Evolutionary conservation across 2,329 filamentous ascomycete species (phyloP).

Genomic region (Xylaria hypoxylon): DNA sequence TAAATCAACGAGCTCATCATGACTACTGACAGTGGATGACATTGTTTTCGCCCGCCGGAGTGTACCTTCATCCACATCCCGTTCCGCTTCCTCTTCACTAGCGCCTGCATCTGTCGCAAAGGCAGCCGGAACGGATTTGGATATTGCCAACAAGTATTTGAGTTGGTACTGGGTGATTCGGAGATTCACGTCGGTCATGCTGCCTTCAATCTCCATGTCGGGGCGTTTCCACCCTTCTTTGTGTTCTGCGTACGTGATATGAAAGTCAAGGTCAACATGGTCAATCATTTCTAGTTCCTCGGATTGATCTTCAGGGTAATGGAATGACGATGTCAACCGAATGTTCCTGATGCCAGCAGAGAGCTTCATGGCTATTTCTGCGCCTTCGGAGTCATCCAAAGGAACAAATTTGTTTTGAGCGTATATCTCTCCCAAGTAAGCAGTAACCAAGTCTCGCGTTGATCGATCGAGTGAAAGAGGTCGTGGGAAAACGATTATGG

Average conservation of each 20-base stretch:
- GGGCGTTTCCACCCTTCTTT: conserved; percentile 80
- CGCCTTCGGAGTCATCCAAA: conserved; percentile 78
- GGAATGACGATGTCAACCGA: conserved; percentile 87
- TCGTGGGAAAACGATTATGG: conserved; percentile 94
- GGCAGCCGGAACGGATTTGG: conserved; percentile 85
- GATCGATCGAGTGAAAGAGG: conserved; percentile 76
- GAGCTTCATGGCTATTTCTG: conserved; percentile 87
- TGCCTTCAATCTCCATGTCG: conserved; percentile 90
- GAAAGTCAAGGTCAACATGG: conserved; percentile 93
- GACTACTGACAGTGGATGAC: conserved; percentile 52
- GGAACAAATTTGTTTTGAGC: conserved; percentile 92
- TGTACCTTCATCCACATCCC: conserved; percentile 74
- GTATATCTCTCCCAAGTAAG: conserved; percentile 97
- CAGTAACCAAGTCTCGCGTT: conserved; percentile 85
- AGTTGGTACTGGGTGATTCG: conserved; percentile 90
- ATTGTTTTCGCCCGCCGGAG: conserved; percentile 62
- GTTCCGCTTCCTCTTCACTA: conserved; percentile 77
- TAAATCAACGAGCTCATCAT: conserved; percentile 64
- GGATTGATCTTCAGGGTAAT: conserved; percentile 76
- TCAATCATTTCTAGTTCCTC: conserved; percentile 98
- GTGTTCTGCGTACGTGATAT: conserved; percentile 92
- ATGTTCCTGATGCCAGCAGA: conserved; percentile 93
- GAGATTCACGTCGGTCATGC: conserved; percentile 93
- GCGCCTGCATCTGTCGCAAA: conserved; percentile 81
- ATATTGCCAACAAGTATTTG: conserved; percentile 88